Base-by-base conservation (phyloP, 805 yeast species). In the Candida schatavii region DNA sequence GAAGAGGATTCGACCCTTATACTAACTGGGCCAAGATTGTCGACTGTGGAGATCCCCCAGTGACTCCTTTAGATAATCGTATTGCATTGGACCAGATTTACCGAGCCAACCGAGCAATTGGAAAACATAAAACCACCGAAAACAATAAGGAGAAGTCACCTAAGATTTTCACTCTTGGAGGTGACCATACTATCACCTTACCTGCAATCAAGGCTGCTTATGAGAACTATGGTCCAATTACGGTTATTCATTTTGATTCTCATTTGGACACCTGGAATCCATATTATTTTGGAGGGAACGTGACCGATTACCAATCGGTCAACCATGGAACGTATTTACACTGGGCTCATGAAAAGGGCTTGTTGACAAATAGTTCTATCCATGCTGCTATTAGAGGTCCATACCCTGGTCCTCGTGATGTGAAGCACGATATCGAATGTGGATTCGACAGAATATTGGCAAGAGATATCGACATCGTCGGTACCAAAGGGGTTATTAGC, bases 41-140 rank as follows among this genome's bases (percentile, higher is more conserved):
- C 4, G 88, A 83, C 59, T 83, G 88, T 57, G 82, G 83, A 22
- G 88, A 83, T 56, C 77, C 82, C 32, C 81, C 85, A 10, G 74
- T 82, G 51, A 75, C 84, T 2, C 87, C 88, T 6, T 74, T 83
- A 60, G 87, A 83, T 59, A 81, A 81, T 56, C 55, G 73, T 15
- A 62, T 83, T 40, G 88, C 88, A 0, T 63, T 83, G 49, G 66
- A 73, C 56, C 87, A 82, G 56, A 74, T 83, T 72, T 78, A 77
- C 51, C 61, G 83, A 20, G 83, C 76, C 7, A 68, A 74, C 44
- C 56, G 77, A 35, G 81, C 79, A 53, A 51, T 58, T 33, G 70
- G 74, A 3, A n/a, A 36, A 21, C 39, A 36, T 17, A 36, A 25
- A 23, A 36, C 39, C 27, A 36, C 31, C 31, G 26, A 36, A 21